Base-by-base conservation (phyloP, 106 monocot species). In the Xerophyta viscosa region DNA sequence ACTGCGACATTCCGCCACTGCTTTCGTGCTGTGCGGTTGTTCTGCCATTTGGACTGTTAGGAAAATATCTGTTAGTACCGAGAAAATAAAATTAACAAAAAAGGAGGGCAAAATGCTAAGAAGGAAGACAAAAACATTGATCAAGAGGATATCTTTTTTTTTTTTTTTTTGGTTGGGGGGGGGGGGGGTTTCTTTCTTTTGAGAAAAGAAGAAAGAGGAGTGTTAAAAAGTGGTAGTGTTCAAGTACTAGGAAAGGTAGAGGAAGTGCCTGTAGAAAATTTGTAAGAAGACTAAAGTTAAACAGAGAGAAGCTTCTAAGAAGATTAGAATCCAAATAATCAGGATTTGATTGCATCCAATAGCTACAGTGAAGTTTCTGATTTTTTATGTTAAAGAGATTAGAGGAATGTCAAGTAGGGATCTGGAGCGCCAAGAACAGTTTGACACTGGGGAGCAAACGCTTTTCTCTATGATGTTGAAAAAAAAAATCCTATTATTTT, bases 41-140 rank as follows among this genome's bases (percentile, higher is more conserved):
- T 66, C 63, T 48, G 26, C 82, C 37, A 30, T 76, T 6, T 65
- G 68, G 62, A 56, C 30, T 5, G 46, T 49, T 2, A 65, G 12
- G 30, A 79, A 73, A n/a, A 47, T 66, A 2, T 67, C 61, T 60
- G 54, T 43, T 15, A 48, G 52, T 19, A 48, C 57, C 56, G 57
- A 54, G 3, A 70, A 65, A 64, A 61, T 43, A 11, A 64, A 73
- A 33, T 46, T 70, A 24, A 65, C 61, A 0, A 68, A 47, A 43
- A 61, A 89, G 52, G 76, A 89, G 54, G 54, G 52, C 46, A 76
- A 89, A 33, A 79, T 89, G 88, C 61, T 89, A 46, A 89, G 79
- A 57, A 66, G 83, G 48, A 89, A 89, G 77, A 66, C 76, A 29
- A 29, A 77, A 79, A 24, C 55, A 59, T n/a, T n/a, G n/a, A n/a